Conservation (phyloP, 164 flowering plant species). For the Nelumbo lutea region DNA sequence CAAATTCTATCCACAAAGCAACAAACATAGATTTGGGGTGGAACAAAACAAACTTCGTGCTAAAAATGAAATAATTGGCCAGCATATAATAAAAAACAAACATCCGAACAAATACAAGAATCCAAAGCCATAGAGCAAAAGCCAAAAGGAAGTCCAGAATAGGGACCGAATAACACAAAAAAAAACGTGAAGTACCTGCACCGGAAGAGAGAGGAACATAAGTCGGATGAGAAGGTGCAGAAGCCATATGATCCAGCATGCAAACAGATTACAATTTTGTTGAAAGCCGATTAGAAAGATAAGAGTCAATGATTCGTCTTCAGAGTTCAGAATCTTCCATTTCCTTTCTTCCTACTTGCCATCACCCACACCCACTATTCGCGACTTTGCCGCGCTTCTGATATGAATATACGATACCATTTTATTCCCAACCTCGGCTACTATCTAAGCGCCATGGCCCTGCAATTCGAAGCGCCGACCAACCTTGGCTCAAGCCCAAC, state of each 20-base stretch:
- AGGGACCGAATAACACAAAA: not conserved
- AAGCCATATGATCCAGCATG: constrained; percentile 41
- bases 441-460: too few relatives aligned
- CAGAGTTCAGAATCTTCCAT: not conserved
- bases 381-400: not conserved
- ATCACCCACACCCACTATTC: not conserved
- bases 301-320: not conserved
- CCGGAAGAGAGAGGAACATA: constrained; percentile 35
- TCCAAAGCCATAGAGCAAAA: not conserved
- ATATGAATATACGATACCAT: not conserved
- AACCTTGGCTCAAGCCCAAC: too few relatives aligned
- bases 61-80: not conserved
- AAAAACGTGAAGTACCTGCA: constrained; percentile 23
- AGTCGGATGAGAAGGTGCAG: constrained; percentile 30
- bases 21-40: not conserved
- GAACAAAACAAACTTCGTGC: not conserved
- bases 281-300: not conserved
- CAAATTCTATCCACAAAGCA: not conserved
- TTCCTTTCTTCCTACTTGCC: not conserved
- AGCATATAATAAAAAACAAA: not conserved
- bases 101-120: not conserved
- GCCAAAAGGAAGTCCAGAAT: not conserved
- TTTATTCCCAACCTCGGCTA: too few relatives aligned
- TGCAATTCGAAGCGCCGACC: too few relatives aligned
- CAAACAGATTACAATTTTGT: constrained; percentile 10